phyloP scores from a whole-genome alignment of 2,329 filamentous ascomycete genomes.

The Pestalotiopsis sp. region DNA sequence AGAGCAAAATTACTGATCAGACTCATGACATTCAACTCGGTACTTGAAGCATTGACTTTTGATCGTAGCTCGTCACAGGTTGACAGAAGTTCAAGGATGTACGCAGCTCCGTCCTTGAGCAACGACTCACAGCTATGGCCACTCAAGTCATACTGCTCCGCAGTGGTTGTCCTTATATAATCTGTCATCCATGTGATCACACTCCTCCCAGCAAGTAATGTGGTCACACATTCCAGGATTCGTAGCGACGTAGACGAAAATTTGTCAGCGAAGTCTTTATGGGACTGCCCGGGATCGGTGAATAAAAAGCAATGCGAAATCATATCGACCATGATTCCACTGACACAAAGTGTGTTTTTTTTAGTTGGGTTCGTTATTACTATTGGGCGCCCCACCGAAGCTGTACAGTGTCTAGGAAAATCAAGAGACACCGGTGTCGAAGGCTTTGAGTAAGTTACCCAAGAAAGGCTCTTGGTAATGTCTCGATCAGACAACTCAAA shows the following conservation, averaged over 20 bases:
- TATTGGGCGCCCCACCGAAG: background rate
- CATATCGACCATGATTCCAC: background rate
- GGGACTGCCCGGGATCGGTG: background rate
- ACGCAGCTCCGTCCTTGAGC: background rate
- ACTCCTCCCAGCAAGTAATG: background rate
- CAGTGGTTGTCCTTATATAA: background rate
- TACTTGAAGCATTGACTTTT: too few species aligned
- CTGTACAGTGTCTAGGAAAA: background rate
- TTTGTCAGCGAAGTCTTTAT: too few species aligned
- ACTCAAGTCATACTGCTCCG: background rate
- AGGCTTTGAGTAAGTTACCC: background rate
- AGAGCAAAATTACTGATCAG: background rate
- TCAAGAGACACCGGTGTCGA: background rate
- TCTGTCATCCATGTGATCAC: background rate
- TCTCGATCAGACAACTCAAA: background rate
- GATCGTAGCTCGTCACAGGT: background rate
- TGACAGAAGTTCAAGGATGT: background rate
- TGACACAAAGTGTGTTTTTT: background rate
- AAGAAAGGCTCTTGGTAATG: background rate
- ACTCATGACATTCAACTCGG: background rate
- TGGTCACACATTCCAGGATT: background rate
- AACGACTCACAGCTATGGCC: background rate
- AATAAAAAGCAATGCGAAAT: background rate
- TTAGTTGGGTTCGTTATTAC: background rate
- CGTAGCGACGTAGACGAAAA: background rate